Evolutionary conservation across 176 grass and related monocot genomes (phyloP), one percentile per base, ranked within the genome.

Genomic region (Carex kokanica): DNA sequence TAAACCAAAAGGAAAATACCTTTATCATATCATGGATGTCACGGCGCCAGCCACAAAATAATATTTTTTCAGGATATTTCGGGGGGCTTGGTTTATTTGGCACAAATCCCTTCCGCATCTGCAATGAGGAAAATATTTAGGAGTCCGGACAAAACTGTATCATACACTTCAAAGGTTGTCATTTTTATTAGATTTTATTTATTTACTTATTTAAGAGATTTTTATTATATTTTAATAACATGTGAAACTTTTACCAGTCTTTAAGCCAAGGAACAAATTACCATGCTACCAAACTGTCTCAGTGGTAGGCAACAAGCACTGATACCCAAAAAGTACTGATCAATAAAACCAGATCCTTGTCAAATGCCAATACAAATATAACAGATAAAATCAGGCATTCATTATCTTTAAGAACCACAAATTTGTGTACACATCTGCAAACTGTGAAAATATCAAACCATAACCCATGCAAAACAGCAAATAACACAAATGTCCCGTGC

Each of bases 1-100:
- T 47, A 38, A 62, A 56, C 18, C 36, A 23, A 47, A 61, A 75
- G 69, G 43, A 49, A 89, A 49, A 69, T 95, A 98, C 95, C 95
- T 88, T 98, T 93, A 98, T 98, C 95, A 98, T 98, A 87, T 98
- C 95, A 61, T 98, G 91, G 83, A 98, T 95, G 80, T 98, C 95
- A 80, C 95, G 95, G 24, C 95, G 92, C 95, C 95, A 98, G 78
- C 95, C 95, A 81, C 95, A 98, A 86, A 98, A 98, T 32, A 98
- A 89, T 87, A 98, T 98, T 80, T 89, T 98, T 85, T 98, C 95
- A 61, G 95, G 92, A 86, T 91, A 98, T 87, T 98, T 98, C 17
- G 83, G 91, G 81, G 95, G 95, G 83, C 84, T 90, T 3, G 82
- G 79, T 52, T 90, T 87, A 53, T 93, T 95, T 45, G 92, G 95